Conservation (phyloP, 2,329 filamentous ascomycete species). For the Nothophaeocryptopus gaeumannii region DNA sequence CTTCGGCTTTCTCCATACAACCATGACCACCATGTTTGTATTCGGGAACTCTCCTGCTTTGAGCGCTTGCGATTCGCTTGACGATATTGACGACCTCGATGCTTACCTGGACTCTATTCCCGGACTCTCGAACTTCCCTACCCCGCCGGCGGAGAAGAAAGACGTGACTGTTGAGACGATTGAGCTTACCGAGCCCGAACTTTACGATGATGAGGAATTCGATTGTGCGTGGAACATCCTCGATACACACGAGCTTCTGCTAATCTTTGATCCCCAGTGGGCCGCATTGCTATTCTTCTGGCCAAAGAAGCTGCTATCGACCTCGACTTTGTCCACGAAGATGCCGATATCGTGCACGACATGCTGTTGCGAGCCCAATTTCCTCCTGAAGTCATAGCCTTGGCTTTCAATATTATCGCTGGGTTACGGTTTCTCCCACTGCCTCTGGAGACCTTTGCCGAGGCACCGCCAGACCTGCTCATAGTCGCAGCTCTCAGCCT, state of each 20-base stretch:
- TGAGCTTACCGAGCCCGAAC: conserved; percentile 10
- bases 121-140: conserved; percentile 31
- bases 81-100: conserved; percentile 33
- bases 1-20: background rate
- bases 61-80: conserved; percentile 33
- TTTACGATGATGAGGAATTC: background rate
- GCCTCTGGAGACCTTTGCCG: background rate
- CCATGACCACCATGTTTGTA: conserved; percentile 4
- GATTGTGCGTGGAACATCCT: background rate
- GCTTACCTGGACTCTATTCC: conserved; percentile 32
- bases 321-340: conserved; percentile 8
- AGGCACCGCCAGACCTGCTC: conserved; percentile 23
- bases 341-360: conserved; percentile 20
- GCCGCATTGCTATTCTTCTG: conserved; percentile 22
- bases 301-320: conserved; percentile 14
- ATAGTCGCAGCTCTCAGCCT: conserved; percentile 29
- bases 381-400: conserved; percentile 29
- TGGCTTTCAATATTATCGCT: conserved; percentile 32
- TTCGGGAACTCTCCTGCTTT: conserved; percentile 27
- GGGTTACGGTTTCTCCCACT: conserved; percentile 11
- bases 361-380: conserved; percentile 28
- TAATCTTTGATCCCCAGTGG: no score
- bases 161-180: conserved; percentile 15
- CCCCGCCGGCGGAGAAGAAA: conserved; percentile 26
- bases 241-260: no score